Evolutionary conservation across 225 moss, liverwort and hornwort species (phyloP).

Genomic region (Polytrichum commune): DNA sequence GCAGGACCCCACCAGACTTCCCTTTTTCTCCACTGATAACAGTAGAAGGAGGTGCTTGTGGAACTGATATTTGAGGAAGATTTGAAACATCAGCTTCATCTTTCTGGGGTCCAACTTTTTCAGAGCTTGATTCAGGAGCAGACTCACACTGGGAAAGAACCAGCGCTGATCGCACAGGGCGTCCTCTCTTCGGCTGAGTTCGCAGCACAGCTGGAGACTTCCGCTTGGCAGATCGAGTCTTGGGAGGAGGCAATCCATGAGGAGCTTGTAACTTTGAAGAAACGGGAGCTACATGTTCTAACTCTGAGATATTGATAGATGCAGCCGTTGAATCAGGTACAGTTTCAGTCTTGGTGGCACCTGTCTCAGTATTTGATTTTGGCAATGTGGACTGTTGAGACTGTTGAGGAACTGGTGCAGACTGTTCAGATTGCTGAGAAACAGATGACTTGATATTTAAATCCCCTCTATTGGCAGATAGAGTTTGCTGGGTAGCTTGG

Average conservation of each 20-base stretch:
- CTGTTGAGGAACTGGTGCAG: neutral
- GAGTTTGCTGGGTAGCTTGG: neutral
- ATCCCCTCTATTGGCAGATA: slow-evolving; percentile 4
- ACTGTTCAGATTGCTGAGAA: neutral
- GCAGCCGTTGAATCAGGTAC: neutral
- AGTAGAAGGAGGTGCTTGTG: slow-evolving; percentile 1
- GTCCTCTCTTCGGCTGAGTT: slow-evolving; percentile 4
- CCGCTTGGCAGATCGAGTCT: neutral
- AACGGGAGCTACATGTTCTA: slow-evolving; percentile 1
- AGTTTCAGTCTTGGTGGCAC: neutral
- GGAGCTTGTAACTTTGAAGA: neutral
- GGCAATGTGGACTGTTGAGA: neutral
- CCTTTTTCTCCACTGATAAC: neutral
- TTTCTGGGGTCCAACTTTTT: neutral
- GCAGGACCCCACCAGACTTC: slow-evolving; percentile 2
- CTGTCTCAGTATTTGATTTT: neutral
- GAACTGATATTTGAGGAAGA: neutral
- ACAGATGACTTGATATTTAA: neutral
- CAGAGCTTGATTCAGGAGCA: slow-evolving; percentile 1
- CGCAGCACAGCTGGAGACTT: slow-evolving; percentile 1
- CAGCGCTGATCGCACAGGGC: neutral
- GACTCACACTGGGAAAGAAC: neutral
- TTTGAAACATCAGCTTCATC: neutral
- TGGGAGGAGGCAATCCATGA: slow-evolving; percentile 4
- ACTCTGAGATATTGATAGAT: neutral